Conservation (phyloP, 192 early-diverging fungal species). For the Entophlyctis luteolus region DNA sequence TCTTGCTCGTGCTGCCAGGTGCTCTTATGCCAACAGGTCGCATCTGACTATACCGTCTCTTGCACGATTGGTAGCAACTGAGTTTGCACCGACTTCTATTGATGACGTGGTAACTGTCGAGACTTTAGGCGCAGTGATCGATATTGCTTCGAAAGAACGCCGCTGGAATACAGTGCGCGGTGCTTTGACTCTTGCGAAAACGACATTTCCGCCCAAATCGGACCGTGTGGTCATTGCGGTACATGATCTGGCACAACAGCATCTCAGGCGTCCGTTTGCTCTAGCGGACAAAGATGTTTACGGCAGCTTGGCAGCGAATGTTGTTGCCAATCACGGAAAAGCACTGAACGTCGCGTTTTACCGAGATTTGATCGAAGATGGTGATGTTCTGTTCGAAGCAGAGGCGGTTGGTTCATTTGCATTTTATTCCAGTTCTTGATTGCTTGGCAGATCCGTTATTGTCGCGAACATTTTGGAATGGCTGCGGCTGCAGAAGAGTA, state of each 20-base stretch:
- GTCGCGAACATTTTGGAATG: conserved; percentile 12
- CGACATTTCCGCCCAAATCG: background rate
- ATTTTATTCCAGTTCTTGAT: background rate
- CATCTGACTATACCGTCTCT: conserved; percentile 16
- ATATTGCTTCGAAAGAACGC: conserved; percentile 21
- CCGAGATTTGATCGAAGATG: conserved; percentile 22
- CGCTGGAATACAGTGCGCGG: conserved; percentile 28
- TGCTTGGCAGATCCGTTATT: conserved; percentile 9
- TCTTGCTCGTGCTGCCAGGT: conserved; percentile 16
- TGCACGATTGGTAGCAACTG: background rate
- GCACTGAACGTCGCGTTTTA: conserved; percentile 19
- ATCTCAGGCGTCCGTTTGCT: conserved; percentile 9
- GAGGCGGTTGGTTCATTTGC: conserved; percentile 18
- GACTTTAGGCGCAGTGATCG: conserved; percentile 23
- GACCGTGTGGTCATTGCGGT: background rate
- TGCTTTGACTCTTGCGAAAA: conserved; percentile 1
- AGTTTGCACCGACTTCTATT: background rate
- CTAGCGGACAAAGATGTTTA: background rate
- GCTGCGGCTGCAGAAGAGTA: conserved; percentile 21
- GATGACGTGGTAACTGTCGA: background rate
- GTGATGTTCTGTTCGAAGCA: conserved; percentile 6
- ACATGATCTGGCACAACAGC: conserved; percentile 3
- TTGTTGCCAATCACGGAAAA: conserved; percentile 30
- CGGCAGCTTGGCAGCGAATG: conserved; percentile 16
- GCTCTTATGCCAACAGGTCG: conserved; percentile 13